These are phyloP conservation scores for Calonectria ilicicola DNA, from an alignment of 2,329 filamentous ascomycete species.

Conservation along the genomic window DNA sequence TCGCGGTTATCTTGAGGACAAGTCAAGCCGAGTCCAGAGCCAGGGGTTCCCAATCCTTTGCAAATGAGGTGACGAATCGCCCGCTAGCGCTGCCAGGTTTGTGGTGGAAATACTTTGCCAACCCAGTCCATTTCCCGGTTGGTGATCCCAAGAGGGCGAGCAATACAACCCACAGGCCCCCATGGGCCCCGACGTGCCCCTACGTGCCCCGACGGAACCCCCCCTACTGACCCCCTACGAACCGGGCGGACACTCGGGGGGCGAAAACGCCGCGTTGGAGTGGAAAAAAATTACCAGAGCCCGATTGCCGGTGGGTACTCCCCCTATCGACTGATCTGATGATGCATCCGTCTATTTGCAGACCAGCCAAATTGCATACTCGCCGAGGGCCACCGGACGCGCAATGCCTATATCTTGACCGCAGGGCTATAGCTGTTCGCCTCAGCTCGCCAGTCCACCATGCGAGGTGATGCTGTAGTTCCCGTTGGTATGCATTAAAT, in stretches of 20 bases:
- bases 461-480: background rate
- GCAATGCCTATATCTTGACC: conserved; percentile 2
- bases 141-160: conserved; percentile 1
- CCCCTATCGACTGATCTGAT: background rate
- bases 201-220: too few relatives aligned
- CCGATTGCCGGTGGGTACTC: background rate
- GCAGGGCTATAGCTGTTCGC: background rate
- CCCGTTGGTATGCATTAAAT: conserved; percentile 4
- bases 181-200: too few relatives aligned
- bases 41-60: background rate
- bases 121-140: background rate
- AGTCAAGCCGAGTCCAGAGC: background rate
- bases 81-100: background rate
- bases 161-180: background rate
- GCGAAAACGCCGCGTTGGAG: conserved; percentile 2
- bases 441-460: background rate
- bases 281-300: background rate
- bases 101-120: background rate
- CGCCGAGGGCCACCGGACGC: background rate
- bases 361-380: background rate
- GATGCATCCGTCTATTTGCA: background rate
- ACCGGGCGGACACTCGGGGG: background rate
- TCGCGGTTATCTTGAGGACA: conserved; percentile 7
- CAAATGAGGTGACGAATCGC: conserved; percentile 12
- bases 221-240: conserved; percentile 8